A percentile compares a stretch with the other conserved stretches of the same genome.
phyloP scores from a whole-genome alignment of 345 rosid species.

The Arabis hirsuta region DNA sequence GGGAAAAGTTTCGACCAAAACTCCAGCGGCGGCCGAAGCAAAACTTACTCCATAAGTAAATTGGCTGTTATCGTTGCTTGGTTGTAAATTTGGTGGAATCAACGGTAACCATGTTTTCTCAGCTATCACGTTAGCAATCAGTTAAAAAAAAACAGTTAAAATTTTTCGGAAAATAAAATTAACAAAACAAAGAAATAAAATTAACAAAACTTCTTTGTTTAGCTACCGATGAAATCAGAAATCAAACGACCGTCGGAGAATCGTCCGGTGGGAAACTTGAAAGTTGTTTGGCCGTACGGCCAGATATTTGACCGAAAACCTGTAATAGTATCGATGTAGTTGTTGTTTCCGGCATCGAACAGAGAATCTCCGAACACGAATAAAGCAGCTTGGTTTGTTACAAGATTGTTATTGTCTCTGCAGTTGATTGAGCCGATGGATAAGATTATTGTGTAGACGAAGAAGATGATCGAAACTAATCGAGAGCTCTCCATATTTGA shows the following conservation, averaged over 20 bases:
- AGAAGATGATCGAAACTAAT: constrained; percentile 8
- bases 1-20: constrained; percentile 44
- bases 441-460: neutral
- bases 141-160: neutral
- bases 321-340: constrained; percentile 39
- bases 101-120: constrained; percentile 52
- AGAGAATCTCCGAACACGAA: constrained; percentile 59
- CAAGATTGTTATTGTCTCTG: neutral
- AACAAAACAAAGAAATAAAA: neutral
- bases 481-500: constrained; percentile 6
- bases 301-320: constrained; percentile 34
- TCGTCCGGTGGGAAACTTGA: constrained; percentile 51
- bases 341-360: constrained; percentile 56
- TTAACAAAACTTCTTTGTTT: too few relatives aligned
- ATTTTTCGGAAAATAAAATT: neutral
- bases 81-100: constrained; percentile 55
- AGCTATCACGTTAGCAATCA: constrained; percentile 44
- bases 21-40: constrained; percentile 62
- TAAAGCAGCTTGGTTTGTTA: constrained; percentile 42
- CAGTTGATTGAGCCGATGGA: constrained; percentile 9
- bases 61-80: constrained; percentile 29
- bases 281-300: constrained; percentile 53
- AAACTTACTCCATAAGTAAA: constrained; percentile 51
- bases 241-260: constrained; percentile 50
- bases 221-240: constrained; percentile 49